Conservation (phyloP, 768 basidiomycete genomes). For the Boletellus ananas region DNA sequence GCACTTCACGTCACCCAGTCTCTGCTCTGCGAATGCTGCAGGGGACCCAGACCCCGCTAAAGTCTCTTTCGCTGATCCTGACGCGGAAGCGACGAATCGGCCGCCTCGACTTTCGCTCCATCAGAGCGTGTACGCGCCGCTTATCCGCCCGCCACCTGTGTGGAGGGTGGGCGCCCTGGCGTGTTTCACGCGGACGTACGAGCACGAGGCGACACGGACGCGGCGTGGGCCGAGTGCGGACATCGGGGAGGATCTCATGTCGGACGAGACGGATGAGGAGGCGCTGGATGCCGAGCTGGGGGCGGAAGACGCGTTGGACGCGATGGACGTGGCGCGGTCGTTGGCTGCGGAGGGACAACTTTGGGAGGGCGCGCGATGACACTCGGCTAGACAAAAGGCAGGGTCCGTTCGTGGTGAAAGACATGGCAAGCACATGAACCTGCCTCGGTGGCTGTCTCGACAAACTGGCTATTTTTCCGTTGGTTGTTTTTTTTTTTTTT, state of each 20-base stretch:
- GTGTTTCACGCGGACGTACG: slow-evolving; percentile 23
- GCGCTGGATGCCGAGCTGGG: slow-evolving; percentile 36
- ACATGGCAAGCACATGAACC: slow-evolving; percentile 11
- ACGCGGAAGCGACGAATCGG: background rate
- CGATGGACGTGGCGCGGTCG: slow-evolving; percentile 14
- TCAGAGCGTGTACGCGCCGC: slow-evolving; percentile 35
- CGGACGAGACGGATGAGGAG: slow-evolving; percentile 35
- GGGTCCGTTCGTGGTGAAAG: slow-evolving; percentile 34
- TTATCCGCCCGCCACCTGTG: slow-evolving; percentile 30
- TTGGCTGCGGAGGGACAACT: background rate
- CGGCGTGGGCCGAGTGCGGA: slow-evolving; percentile 20
- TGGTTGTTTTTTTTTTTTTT: slow-evolving; percentile 18
- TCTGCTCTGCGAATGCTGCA: background rate
- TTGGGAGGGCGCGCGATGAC: slow-evolving; percentile 21
- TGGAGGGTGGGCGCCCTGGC: slow-evolving; percentile 10
- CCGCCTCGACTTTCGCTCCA: slow-evolving; percentile 17
- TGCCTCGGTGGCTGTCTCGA: slow-evolving; percentile 8
- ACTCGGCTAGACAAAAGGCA: background rate
- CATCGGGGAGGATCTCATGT: slow-evolving; percentile 24
- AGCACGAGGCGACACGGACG: slow-evolving; percentile 15
- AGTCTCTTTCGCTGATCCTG: slow-evolving; percentile 4
- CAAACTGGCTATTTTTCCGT: slow-evolving; percentile 14
- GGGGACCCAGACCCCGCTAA: slow-evolving; percentile 1
- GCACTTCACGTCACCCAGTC: slow-evolving; percentile 38
- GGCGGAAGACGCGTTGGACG: slow-evolving; percentile 42